Evolutionary conservation across 192 early-diverging fungal genomes (phyloP).

Genomic region (Rhizophagus sp.): DNA sequence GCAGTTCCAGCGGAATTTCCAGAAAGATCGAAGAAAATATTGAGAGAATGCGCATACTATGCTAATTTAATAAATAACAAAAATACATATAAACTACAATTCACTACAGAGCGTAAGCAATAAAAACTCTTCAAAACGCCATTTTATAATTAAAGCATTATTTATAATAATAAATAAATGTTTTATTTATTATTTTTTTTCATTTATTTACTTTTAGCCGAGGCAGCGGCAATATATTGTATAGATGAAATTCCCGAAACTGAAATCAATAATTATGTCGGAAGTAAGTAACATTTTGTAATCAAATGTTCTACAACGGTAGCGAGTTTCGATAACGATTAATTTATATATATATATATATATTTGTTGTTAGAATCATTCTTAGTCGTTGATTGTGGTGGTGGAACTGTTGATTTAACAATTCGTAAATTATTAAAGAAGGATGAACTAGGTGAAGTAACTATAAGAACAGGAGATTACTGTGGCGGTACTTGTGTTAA

Average conservation of each 20-base stretch:
- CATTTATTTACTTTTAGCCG: neutral
- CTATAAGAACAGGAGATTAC: neutral
- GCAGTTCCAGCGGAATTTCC: conserved; percentile 58
- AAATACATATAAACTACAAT: no score
- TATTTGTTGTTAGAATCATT: conserved; percentile 4
- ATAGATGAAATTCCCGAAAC: neutral
- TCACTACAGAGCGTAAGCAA: no score
- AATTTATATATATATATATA: no score
- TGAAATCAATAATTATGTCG: neutral
- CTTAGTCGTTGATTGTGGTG: conserved; percentile 30
- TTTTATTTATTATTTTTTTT: no score
- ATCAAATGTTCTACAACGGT: no score
- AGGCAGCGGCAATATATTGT: conserved; percentile 27
- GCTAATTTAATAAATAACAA: conserved; percentile 39
- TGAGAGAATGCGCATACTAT: conserved; percentile 52
- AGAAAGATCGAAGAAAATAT: conserved; percentile 50
- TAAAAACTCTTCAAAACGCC: no score
- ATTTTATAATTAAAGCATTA: neutral
- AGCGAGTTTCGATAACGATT: no score
- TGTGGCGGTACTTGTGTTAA: conserved; percentile 11
- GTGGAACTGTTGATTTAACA: conserved; percentile 38
- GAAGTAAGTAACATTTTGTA: neutral
- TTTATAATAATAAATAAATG: neutral
- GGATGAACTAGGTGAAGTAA: neutral
- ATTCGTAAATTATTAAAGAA: neutral